phyloP scores from a whole-genome alignment of 257 asterid genomes.

The Ophiorrhiza pumila region DNA sequence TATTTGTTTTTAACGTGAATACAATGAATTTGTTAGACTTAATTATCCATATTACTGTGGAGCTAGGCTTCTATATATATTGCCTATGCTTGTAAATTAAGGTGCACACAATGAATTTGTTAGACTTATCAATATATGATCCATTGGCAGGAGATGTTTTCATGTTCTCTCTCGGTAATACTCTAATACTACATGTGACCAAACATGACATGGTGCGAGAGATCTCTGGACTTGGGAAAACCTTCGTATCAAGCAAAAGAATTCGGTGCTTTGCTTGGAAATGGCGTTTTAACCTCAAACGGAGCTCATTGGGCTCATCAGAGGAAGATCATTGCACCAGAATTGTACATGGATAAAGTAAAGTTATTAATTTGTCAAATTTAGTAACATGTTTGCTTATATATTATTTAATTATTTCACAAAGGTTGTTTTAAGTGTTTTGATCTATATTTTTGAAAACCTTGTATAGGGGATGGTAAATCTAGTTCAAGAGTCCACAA shows the following conservation, averaged over 20 bases:
- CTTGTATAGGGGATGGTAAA: neutral
- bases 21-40: no score
- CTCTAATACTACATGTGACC: conserved; percentile 29
- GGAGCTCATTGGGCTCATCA: conserved; percentile 37
- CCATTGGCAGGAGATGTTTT: conserved; percentile 28
- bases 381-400: no score
- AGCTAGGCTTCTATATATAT: no score
- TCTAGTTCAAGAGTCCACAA: neutral
- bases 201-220: conserved; percentile 38
- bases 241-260: conserved; percentile 36
- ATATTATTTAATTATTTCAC: neutral
- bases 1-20: no score
- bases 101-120: no score
- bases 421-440: neutral
- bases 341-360: no score
- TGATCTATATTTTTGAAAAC: neutral
- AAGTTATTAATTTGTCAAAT: neutral
- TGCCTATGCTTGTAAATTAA: no score
- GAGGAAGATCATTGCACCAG: conserved; percentile 42
- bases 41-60: no score
- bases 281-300: conserved; percentile 37
- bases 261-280: conserved; percentile 35
- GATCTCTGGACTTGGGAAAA: conserved; percentile 40
- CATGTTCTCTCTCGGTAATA: conserved; percentile 28
- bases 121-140: neutral